Evolutionary conservation across 257 asterid genomes (phyloP).

Genomic region (Cynanchum wilfordii): DNA sequence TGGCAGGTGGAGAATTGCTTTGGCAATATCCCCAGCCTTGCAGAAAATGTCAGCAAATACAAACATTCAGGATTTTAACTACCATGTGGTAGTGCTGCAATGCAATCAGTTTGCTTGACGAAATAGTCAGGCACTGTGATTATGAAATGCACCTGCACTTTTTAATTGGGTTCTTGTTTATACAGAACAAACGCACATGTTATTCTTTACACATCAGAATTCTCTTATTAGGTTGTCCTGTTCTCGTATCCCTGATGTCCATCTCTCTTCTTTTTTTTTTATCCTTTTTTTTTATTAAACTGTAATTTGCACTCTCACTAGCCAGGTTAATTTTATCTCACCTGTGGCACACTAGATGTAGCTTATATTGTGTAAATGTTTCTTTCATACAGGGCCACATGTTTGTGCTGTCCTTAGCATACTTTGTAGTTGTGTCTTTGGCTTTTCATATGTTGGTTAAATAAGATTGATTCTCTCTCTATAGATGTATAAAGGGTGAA

Average conservation of each 20-base stretch:
- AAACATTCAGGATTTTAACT: background rate
- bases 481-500: conserved; percentile 95
- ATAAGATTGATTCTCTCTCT: conserved; percentile 18
- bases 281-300: no score
- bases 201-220: background rate
- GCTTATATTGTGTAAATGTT: background rate
- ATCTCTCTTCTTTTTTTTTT: background rate
- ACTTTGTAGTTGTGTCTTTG: background rate
- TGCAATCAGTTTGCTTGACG: background rate
- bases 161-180: background rate
- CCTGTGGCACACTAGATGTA: background rate
- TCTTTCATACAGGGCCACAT: background rate
- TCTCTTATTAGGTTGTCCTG: background rate
- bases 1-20: background rate
- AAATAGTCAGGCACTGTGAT: background rate
- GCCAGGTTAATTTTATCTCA: background rate
- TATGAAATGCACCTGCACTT: background rate
- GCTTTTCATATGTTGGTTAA: background rate
- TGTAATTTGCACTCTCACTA: background rate
- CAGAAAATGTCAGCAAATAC: background rate
- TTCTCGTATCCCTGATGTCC: background rate
- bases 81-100: background rate
- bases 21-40: background rate
- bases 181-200: background rate
- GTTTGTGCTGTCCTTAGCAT: background rate